Evolutionary conservation across 148 eudicot genomes (phyloP).

Genomic region (Rhododendron ovatum): DNA sequence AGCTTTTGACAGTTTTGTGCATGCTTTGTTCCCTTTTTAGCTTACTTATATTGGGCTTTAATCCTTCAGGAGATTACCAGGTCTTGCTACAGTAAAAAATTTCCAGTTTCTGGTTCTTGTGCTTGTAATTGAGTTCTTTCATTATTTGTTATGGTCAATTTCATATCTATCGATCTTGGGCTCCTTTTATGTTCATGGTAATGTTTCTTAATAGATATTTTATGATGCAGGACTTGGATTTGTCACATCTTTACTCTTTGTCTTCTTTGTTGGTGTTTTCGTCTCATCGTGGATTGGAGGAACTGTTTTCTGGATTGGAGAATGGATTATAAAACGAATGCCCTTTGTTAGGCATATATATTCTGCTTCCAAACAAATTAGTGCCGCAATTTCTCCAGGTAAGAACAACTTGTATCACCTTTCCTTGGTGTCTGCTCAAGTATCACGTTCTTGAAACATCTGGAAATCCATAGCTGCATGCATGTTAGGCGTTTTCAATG

Average conservation of each 20-base stretch:
- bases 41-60: not conserved
- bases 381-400: constrained; percentile 94
- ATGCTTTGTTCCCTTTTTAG: not conserved
- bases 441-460: not conserved
- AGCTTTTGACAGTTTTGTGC: not conserved
- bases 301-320: constrained; percentile 86
- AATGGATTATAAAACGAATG: constrained; percentile 81
- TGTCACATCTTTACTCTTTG: constrained; percentile 72
- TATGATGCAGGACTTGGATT: constrained; percentile 83
- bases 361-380: constrained; percentile 91
- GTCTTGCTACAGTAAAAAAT: not conserved
- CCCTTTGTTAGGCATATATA: constrained; percentile 81
- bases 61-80: not conserved
- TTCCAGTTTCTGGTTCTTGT: not conserved
- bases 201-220: not conserved
- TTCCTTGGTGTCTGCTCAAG: not conserved
- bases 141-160: not conserved
- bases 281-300: constrained; percentile 95
- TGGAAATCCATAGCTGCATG: not conserved
- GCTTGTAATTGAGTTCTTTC: not conserved
- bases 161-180: not conserved
- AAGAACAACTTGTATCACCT: constrained; percentile 13
- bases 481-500: not conserved
- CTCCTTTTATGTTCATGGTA: not conserved
- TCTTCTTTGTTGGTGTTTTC: constrained; percentile 84